Evolutionary conservation across 352 stramenopile species (phyloP).

Genomic region (Globisporangium recalcitrans): DNA sequence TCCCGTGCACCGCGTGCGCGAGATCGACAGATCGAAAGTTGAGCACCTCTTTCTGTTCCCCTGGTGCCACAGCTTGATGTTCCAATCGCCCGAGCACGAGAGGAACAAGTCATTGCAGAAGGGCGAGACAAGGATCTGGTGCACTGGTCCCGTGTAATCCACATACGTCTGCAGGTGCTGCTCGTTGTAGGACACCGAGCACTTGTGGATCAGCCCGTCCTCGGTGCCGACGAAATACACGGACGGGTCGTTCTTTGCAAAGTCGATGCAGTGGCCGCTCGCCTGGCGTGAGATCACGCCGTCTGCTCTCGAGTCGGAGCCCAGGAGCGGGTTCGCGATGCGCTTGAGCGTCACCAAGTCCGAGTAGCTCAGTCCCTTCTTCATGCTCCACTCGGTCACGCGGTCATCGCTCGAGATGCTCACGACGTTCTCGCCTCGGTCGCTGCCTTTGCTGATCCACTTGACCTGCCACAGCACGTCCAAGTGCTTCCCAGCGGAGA

Average conservation of each 20-base stretch:
- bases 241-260: slow-evolving; percentile 69
- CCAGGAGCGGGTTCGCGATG: slow-evolving; percentile 60
- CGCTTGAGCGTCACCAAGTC: slow-evolving; percentile 90
- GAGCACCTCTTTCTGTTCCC: slow-evolving; percentile 42
- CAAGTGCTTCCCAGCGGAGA: slow-evolving; percentile 70
- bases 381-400: slow-evolving; percentile 91
- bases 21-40: slow-evolving; percentile 80
- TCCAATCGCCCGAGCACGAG: slow-evolving; percentile 88
- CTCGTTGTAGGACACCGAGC: slow-evolving; percentile 91
- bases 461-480: slow-evolving; percentile 91
- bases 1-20: slow-evolving; percentile 71
- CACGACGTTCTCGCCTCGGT: slow-evolving; percentile 85
- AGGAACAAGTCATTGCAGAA: slow-evolving; percentile 86
- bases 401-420: slow-evolving; percentile 88
- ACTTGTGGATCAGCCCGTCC: slow-evolving; percentile 90
- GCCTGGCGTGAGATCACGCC: slow-evolving; percentile 87
- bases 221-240: slow-evolving; percentile 91
- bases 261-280: slow-evolving; percentile 86
- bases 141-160: slow-evolving; percentile 86
- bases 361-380: slow-evolving; percentile 87
- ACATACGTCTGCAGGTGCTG: slow-evolving; percentile 91
- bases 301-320: slow-evolving; percentile 57
- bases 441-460: slow-evolving; percentile 86
- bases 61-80: slow-evolving; percentile 84
- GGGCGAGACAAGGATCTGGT: slow-evolving; percentile 82